Evolutionary conservation across 768 basidiomycete genomes (phyloP).

Genomic region (Boletus subcaerulescens): DNA sequence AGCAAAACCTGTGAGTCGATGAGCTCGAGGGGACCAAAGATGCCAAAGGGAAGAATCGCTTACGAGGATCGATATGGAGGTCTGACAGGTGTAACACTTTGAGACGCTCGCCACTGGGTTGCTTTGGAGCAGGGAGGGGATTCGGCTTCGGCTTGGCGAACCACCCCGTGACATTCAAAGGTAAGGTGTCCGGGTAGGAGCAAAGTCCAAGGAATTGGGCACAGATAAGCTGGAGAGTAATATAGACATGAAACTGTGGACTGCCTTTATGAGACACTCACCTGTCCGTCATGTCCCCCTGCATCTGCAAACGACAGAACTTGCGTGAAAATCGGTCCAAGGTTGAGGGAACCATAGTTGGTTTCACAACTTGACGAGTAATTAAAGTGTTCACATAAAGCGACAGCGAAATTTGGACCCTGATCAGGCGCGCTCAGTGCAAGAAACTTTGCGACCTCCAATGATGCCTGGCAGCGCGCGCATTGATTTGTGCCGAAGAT

Average conservation of each 20-base stretch:
- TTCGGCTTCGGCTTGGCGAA: slow-evolving; percentile 77
- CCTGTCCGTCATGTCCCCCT: slow-evolving; percentile 72
- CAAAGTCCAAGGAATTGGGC: slow-evolving; percentile 57
- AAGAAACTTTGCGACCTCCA: slow-evolving; percentile 65
- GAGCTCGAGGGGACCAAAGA: not conserved
- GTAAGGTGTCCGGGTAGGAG: slow-evolving; percentile 52
- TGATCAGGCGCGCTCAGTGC: slow-evolving; percentile 59
- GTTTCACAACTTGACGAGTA: slow-evolving; percentile 50
- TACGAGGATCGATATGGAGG: slow-evolving; percentile 72
- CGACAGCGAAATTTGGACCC: slow-evolving; percentile 54
- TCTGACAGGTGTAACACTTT: slow-evolving; percentile 79
- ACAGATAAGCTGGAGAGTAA: slow-evolving; percentile 48
- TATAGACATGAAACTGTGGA: not conserved
- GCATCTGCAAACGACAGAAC: slow-evolving; percentile 69
- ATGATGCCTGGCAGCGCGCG: slow-evolving; percentile 54
- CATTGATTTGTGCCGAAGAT: slow-evolving; percentile 53
- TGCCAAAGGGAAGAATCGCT: slow-evolving; percentile 10
- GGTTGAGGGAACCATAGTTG: slow-evolving; percentile 43
- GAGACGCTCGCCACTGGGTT: slow-evolving; percentile 59
- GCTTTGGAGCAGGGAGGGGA: slow-evolving; percentile 55
- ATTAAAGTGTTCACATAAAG: slow-evolving; percentile 59
- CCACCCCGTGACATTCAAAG: slow-evolving; percentile 64
- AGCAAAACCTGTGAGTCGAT: slow-evolving; percentile 49
- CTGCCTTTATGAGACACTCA: slow-evolving; percentile 19
- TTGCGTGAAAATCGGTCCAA: slow-evolving; percentile 66